Evolutionary conservation across 1,284 basidiomycete species (phyloP).

Genomic region (Rhizoctonia solani): DNA sequence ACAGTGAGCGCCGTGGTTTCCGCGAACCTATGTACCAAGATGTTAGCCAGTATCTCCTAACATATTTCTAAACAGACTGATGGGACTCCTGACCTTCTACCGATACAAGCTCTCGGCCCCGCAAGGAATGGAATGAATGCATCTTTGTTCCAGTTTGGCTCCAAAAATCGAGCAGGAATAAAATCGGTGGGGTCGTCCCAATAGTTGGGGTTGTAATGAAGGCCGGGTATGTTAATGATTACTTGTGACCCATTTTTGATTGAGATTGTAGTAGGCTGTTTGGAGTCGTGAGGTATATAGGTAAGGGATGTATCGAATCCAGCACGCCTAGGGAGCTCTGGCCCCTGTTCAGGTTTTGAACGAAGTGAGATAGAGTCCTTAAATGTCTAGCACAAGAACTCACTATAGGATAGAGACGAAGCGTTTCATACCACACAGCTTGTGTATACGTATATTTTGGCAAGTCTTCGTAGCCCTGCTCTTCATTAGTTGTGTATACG

Average conservation of each 20-base stretch:
- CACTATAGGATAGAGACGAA: constrained; percentile 64
- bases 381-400: no score
- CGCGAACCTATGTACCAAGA: neutral
- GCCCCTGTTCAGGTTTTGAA: no score
- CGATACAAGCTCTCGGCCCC: constrained; percentile 44
- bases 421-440: constrained; percentile 61
- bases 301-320: constrained; percentile 53
- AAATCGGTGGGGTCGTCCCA: constrained; percentile 59
- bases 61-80: neutral
- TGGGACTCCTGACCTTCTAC: neutral
- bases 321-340: constrained; percentile 57
- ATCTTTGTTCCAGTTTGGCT: constrained; percentile 51
- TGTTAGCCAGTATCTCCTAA: neutral
- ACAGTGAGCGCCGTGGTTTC: constrained; percentile 9
- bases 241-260: constrained; percentile 46
- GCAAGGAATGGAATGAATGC: constrained; percentile 59
- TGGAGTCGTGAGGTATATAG: constrained; percentile 44
- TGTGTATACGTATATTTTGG: constrained; percentile 51
- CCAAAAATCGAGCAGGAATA: constrained; percentile 57
- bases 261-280: constrained; percentile 47
- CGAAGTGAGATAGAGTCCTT: no score
- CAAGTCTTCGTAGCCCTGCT: constrained; percentile 59
- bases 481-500: neutral
- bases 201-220: constrained; percentile 56
- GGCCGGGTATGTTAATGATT: constrained; percentile 48